These are phyloP conservation scores for Astrothelium subdiscretum DNA, from an alignment of 495 filamentous ascomycete genomes.

Conservation along the genomic window DNA sequence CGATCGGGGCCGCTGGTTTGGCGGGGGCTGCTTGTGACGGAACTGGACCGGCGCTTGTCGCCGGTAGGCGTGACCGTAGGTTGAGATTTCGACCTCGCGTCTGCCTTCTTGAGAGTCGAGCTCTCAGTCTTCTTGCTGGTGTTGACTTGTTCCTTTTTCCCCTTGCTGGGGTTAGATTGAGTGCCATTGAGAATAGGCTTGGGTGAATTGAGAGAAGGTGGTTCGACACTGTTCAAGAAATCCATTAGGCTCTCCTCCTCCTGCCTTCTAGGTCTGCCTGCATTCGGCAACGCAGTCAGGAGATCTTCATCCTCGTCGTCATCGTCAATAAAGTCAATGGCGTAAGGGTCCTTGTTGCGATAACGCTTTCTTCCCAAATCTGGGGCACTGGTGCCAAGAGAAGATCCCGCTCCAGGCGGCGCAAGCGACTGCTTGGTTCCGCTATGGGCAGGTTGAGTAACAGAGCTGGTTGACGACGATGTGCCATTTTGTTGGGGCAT, in stretches of 20 bases:
- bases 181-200: constrained; percentile 25
- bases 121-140: constrained; percentile 5
- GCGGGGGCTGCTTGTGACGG: constrained; percentile 1
- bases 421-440: neutral
- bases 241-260: constrained; percentile 70
- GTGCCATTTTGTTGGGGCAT: constrained; percentile 31
- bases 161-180: neutral
- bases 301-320: constrained; percentile 62
- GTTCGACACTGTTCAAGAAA: constrained; percentile 74
- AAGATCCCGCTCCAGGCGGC: constrained; percentile 8
- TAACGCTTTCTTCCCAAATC: constrained; percentile 45
- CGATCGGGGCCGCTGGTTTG: neutral
- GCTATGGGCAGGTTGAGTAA: neutral
- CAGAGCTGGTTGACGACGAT: constrained; percentile 3
- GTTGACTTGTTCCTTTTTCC: constrained; percentile 4
- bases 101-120: neutral
- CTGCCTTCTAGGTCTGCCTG: constrained; percentile 27
- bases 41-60: constrained; percentile 21
- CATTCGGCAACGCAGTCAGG: constrained; percentile 33
- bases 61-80: constrained; percentile 24
- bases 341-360: constrained; percentile 78
- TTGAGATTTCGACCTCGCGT: neutral
- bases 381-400: constrained; percentile 19
- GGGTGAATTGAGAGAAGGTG: constrained; percentile 45
- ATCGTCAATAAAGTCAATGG: constrained; percentile 75